Evolutionary conservation across 2,329 filamentous ascomycete genomes (phyloP).

Genomic region (Thelonectria rubi): DNA sequence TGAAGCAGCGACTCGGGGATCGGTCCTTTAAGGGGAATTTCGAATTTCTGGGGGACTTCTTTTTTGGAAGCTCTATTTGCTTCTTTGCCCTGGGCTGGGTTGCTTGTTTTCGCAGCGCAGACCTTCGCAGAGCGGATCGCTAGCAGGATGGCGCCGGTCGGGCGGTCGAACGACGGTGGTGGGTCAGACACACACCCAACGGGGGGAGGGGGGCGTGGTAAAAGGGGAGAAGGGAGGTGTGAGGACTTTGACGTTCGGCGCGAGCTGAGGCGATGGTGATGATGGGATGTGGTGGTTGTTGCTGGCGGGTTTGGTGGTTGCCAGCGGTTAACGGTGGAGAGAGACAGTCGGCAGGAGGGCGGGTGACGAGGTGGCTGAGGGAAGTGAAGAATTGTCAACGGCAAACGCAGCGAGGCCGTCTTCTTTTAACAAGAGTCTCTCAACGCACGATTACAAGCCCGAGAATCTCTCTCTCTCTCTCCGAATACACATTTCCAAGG

Average conservation of each 20-base stretch:
- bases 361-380: too few relatives aligned
- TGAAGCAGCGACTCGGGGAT: conserved; percentile 31
- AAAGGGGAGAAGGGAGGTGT: conserved; percentile 22
- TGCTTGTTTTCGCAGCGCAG: conserved; percentile 11
- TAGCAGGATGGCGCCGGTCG: conserved; percentile 41
- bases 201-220: conserved; percentile 25
- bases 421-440: not conserved
- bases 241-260: too few relatives aligned
- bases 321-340: too few relatives aligned
- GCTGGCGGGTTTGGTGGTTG: too few relatives aligned
- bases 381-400: too few relatives aligned
- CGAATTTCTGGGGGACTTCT: conserved; percentile 31
- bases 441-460: too few relatives aligned
- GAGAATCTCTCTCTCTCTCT: too few relatives aligned
- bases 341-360: too few relatives aligned
- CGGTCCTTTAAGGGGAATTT: conserved; percentile 30
- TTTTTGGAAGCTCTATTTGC: not conserved
- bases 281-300: too few relatives aligned
- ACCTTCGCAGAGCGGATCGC: conserved; percentile 27
- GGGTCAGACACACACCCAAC: conserved; percentile 42
- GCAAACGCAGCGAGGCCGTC: not conserved
- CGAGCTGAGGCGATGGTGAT: too few relatives aligned
- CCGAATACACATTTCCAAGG: too few relatives aligned
- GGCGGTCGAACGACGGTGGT: conserved; percentile 37
- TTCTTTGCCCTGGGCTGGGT: conserved; percentile 24